Conservation (phyloP, 345 rosid genomes). For the Acer saccharum region DNA sequence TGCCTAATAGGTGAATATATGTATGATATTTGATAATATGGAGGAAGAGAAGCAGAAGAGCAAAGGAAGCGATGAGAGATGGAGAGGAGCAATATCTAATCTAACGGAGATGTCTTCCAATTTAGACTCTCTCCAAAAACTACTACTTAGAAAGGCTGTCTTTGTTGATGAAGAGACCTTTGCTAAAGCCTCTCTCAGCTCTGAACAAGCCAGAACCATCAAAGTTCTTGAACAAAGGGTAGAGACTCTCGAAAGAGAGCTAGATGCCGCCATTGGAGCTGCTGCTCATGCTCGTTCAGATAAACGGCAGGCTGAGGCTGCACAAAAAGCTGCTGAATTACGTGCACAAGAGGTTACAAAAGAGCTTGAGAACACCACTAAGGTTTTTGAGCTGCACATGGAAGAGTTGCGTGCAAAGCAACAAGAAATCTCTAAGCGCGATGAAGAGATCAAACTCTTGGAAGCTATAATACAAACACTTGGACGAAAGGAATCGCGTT, state of each 20-base stretch:
- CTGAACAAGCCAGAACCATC: slow-evolving; percentile 90
- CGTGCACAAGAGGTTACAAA: slow-evolving; percentile 72
- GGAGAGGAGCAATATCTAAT: slow-evolving; percentile 83
- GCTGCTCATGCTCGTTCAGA: slow-evolving; percentile 93
- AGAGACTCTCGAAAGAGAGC: slow-evolving; percentile 90
- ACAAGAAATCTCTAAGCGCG: slow-evolving; percentile 82
- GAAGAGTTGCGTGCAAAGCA: slow-evolving; percentile 90
- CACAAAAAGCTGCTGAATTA: slow-evolving; percentile 84
- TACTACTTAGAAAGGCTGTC: slow-evolving; percentile 87
- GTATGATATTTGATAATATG: neutral
- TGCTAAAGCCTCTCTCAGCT: slow-evolving; percentile 80
- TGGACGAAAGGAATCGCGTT: slow-evolving; percentile 60
- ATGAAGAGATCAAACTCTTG: slow-evolving; percentile 81
- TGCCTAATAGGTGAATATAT: neutral
- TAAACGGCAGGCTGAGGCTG: slow-evolving; percentile 90
- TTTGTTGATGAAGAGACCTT: slow-evolving; percentile 92
- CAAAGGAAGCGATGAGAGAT: slow-evolving; percentile 73
- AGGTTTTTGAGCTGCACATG: slow-evolving; percentile 90
- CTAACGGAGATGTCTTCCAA: slow-evolving; percentile 83
- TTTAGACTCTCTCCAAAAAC: slow-evolving; percentile 82
- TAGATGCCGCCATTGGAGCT: slow-evolving; percentile 95
- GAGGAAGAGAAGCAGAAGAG: slow-evolving; percentile 54
- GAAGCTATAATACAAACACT: slow-evolving; percentile 94
- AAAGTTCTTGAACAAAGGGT: slow-evolving; percentile 99
- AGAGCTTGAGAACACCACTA: slow-evolving; percentile 97